These are phyloP conservation scores for Sarocladium kiliense DNA, from an alignment of 2,329 filamentous ascomycete species.

Conservation along the genomic window DNA sequence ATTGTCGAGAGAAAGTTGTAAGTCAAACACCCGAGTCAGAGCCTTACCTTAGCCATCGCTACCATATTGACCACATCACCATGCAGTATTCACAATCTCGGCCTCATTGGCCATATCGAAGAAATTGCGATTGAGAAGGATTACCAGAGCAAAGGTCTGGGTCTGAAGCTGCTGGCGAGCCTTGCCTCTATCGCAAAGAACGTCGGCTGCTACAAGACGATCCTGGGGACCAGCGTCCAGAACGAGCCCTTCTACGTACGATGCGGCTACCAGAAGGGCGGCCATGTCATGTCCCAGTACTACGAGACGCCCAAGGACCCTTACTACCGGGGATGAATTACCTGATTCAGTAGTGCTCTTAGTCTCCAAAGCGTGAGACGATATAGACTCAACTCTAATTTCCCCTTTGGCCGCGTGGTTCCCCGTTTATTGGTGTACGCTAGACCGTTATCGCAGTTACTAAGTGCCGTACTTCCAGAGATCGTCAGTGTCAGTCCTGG, in stretches of 20 bases:
- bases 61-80: not conserved
- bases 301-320: not conserved
- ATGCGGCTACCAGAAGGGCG: slow-evolving; percentile 17
- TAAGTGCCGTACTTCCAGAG: too few species aligned
- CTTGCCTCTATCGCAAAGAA: slow-evolving; percentile 64
- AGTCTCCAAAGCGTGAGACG: too few species aligned
- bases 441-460: too few species aligned
- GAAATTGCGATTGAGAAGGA: slow-evolving; percentile 77
- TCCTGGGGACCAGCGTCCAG: slow-evolving; percentile 71
- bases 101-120: slow-evolving; percentile 73
- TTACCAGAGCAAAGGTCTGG: slow-evolving; percentile 77
- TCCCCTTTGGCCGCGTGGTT: not conserved
- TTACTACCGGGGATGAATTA: slow-evolving; percentile 6
- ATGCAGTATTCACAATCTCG: slow-evolving; percentile 57
- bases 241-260: slow-evolving; percentile 72
- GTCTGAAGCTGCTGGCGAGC: slow-evolving; percentile 67
- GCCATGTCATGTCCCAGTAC: slow-evolving; percentile 5
- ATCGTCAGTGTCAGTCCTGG: too few species aligned
- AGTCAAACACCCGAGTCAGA: too few species aligned
- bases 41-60: not conserved
- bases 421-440: too few species aligned
- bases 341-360: not conserved
- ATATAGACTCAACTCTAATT: not conserved
- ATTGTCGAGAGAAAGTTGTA: slow-evolving; percentile 77
- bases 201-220: slow-evolving; percentile 76